A percentile compares a stretch with the other conserved stretches of the same genome.
Evolutionary conservation across 2,329 filamentous ascomycete genomes (phyloP).

Genomic region (Purpureocillium lavendulum): DNA sequence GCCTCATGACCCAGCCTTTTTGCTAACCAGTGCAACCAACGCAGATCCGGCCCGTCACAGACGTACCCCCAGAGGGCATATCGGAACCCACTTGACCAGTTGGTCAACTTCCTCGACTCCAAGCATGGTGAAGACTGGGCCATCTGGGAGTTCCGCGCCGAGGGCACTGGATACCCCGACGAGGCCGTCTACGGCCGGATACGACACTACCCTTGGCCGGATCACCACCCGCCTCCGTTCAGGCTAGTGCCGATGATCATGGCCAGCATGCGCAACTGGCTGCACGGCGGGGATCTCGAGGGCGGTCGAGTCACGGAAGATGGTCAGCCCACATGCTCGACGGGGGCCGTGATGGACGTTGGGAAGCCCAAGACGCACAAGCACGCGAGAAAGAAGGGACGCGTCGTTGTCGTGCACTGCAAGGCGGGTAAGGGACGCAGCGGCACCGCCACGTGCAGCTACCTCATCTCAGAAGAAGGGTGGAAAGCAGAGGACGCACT

Average conservation of each 20-base stretch:
- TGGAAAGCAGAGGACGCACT: slow-evolving; percentile 47
- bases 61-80: slow-evolving; percentile 89
- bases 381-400: slow-evolving; percentile 24
- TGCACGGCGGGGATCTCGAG: slow-evolving; percentile 44
- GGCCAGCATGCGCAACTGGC: slow-evolving; percentile 87
- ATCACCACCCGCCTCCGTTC: slow-evolving; percentile 95
- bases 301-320: slow-evolving; percentile 8
- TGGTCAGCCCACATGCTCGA: slow-evolving; percentile 3
- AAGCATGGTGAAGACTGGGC: slow-evolving; percentile 82
- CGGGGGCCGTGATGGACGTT: slow-evolving; percentile 1
- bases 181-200: slow-evolving; percentile 78
- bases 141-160: slow-evolving; percentile 96
- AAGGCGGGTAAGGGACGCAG: slow-evolving; percentile 94
- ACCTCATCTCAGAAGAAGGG: slow-evolving; percentile 78
- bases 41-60: slow-evolving; percentile 79
- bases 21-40: background rate
- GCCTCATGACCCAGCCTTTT: too few relatives aligned
- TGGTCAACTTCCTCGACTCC: slow-evolving; percentile 80
- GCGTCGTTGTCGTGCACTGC: slow-evolving; percentile 89
- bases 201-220: slow-evolving; percentile 90
- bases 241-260: slow-evolving; percentile 79
- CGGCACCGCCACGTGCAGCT: slow-evolving; percentile 80
- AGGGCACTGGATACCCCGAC: slow-evolving; percentile 93
- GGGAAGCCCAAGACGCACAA: background rate
- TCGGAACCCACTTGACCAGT: slow-evolving; percentile 80